Base-by-base conservation (phyloP, 352 stramenopile genomes). In the Plasmopara muralis region DNA sequence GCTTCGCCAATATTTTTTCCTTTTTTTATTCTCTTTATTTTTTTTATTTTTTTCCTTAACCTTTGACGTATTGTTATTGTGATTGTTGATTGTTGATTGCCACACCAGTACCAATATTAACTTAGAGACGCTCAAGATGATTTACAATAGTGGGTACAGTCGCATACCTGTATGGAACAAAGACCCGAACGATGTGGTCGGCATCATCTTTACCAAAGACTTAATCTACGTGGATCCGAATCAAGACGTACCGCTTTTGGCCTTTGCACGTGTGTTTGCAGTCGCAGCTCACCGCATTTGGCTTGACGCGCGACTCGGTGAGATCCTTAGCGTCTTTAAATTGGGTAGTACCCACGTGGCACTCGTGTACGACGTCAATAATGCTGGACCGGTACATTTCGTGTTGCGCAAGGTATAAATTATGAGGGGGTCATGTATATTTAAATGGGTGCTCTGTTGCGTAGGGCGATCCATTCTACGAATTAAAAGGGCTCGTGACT, bases 401-500 rank as follows among this genome's bases (percentile, higher is more conserved):
- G 20, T 25, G 20, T 25, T 25, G 20, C 20, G 20, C 3, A 25
- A 25, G 20, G 20, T 25, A 25, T 25, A 25, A 25, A 29, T 25
- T 25, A 25, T 25, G 20, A 25, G 3, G 20, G 20, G 20, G 20
- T 25, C 20, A 25, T 25, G 1, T 54, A 3, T 28, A 45, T 37
- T 7, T 29, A 35, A 33, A 52, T n/a, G 28, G 33, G 10, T 47
- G 40, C 2, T 49, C 30, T 43, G 6, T 1, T 57, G 0, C 33
- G 1, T 15, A 93, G 62, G 66, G 74, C 31, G 95, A 99, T 69
- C 94, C 94, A 28, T 97, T 95, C 43, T 98, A 98, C 63, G 87
- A 98, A 67, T 76, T 98, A 13, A 96, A 95, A 42, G 97, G 96
- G 2, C 85, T 99, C 25, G 92, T 99, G 33, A 99, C 96, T 5